Evolutionary conservation across 2,329 filamentous ascomycete genomes (phyloP).

Genomic region (Ceratocystis smalleyi): DNA sequence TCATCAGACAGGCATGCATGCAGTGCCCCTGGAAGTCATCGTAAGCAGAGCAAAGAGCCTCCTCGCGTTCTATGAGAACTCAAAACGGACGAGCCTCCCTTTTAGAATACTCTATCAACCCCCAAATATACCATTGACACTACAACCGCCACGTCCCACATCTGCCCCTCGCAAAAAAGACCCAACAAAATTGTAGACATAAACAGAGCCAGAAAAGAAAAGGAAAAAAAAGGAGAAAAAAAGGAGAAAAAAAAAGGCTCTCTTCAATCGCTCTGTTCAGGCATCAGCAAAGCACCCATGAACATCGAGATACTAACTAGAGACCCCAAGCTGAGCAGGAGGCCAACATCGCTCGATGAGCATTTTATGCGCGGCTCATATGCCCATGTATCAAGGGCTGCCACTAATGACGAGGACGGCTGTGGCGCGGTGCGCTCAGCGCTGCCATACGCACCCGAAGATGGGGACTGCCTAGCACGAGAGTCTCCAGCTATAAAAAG

Average conservation of each 20-base stretch:
- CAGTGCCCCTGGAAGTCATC: no score
- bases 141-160: not conserved
- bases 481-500: not conserved
- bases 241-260: not conserved
- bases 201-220: not conserved
- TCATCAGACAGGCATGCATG: no score
- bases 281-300: conserved; percentile 11
- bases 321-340: conserved; percentile 13
- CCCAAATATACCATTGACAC: not conserved
- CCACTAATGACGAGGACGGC: not conserved
- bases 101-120: no score
- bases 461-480: not conserved
- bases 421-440: not conserved
- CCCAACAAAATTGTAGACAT: not conserved
- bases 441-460: not conserved
- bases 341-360: conserved; percentile 9
- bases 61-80: no score
- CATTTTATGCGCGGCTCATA: conserved; percentile 14
- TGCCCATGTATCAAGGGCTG: conserved; percentile 4
- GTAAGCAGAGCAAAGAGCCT: no score
- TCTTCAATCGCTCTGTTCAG: conserved; percentile 8
- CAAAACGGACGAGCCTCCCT: no score
- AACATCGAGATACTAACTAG: conserved; percentile 12
- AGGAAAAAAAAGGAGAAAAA: not conserved
- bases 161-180: not conserved